Evolutionary conservation across 164 flowering plant genomes (phyloP), one percentile per base, ranked within the genome.

Genomic region (Stephania japonica): DNA sequence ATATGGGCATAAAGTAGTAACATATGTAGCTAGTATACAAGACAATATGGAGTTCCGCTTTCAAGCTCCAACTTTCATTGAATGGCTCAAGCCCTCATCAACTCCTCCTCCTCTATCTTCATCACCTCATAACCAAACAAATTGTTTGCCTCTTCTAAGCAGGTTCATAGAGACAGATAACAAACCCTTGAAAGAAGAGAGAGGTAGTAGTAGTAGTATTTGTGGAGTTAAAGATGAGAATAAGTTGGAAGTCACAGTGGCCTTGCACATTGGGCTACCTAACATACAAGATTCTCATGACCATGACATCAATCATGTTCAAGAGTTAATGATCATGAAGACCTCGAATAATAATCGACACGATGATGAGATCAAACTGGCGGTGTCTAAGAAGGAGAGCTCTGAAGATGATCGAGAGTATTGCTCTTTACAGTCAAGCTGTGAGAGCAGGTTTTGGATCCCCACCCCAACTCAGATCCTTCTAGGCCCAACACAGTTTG

Each of bases 401-500:
- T 74, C 75, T 65, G 77, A 80, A 68, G 78, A 65, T 11, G 63
- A 49, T 49, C 56, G 18, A 16, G 56, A 49, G 6, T 10, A 56
- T 26, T 73, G 68, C 75, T 42, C 72, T 49, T 73, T 73, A 32
- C 38, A 32, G 38, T 32, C 38, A 65, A 82, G 78, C 69, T 50
- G 42, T 38, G 81, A 81, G 73, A 83, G 80, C 68, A 85, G 91
- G 81, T 93, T 88, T 83, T 93, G 98, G 98, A 93, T 93, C 72
- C 98, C 98, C 41, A 89, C 94, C 64, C 87, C 93, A 23, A 83
- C 98, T 21, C 98, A 93, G 85, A 91, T 93, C 73, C 91, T 91
- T 73, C 85, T 90, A 42, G 98, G 98, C 0, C 91, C 97, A 6
- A 89, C 90, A 80, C 97, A 88, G 71, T 93, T 91, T 84, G 81